Evolutionary conservation across 2,329 filamentous ascomycete species (phyloP), one percentile per base, ranked within the genome.

Genomic region (Metarhizium humberi): DNA sequence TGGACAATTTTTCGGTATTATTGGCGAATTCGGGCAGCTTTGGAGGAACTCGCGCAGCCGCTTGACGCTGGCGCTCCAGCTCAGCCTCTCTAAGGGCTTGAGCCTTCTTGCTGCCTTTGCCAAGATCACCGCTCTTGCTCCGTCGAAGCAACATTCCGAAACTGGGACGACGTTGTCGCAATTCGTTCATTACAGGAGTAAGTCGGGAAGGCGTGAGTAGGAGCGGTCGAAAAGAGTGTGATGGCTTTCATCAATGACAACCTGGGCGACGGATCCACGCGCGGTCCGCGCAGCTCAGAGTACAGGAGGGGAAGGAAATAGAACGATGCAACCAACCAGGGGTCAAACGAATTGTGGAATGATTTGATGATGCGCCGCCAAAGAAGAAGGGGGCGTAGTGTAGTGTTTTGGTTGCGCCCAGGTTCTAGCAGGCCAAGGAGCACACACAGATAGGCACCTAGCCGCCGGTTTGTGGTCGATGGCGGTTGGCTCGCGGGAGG

Each of bases 81-180:
- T 79, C 76, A 60, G 75, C 74, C 62, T 78, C 76, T 61, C 71
- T 73, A 61, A 72, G 62, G 60, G 80, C 75, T 70, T 82, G 77
- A 65, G 74, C 75, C 74, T 84, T 86, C 70, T 78, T 83, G 69
- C 75, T 76, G 60, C 74, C 75, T 62, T 81, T 81, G 62, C 77
- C 78, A 56, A 87, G 68, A 60, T 88, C 84, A 57, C 79, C 80
- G 56, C 84, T 87, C 67, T 87, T 88, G 67, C 80, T 80, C 62
- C 85, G 81, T 70, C 84, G 79, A 59, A 88, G 78, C 66, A 88
- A 79, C 71, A 80, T 79, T 64, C 76, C 76, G 71, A 80, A 73
- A 64, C 74, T 78, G 61, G 77, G 64, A 56, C 67, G 68, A 60
- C 64, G 69, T 61, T 66, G 62, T 54, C 48, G 55, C 34, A 61